Evolutionary conservation across 148 eudicot species (phyloP), one percentile per base, ranked within the genome.

Genomic region (Spergularia marina): DNA sequence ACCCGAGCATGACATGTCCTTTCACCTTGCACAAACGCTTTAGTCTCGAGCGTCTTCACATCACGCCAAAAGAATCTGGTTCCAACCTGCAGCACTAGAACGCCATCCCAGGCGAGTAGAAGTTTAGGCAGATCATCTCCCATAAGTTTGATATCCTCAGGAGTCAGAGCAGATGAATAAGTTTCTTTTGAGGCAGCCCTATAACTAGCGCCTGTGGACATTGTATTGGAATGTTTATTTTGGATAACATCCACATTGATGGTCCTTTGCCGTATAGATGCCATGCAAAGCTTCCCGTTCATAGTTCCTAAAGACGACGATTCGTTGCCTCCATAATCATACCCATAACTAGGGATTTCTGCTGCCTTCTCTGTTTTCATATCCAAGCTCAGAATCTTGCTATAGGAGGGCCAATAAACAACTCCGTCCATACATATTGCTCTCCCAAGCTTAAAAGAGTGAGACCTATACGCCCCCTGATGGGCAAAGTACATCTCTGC

Each of bases 381-480:
- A 54, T 80, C 75, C 53, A 80, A 74, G 25, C 41, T 17, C 55
- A 74, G 16, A 53, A 57, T 53, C 82, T 40, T 75, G 12, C 65
- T 62, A 52, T 7, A 25, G 57, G 7, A 41, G 4, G 68, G 74
- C 90, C 89, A 91, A 69, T 88, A 88, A 44, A 78, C 78, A 80
- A 87, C 84, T 2, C 89, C 91, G 68, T 86, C 82, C 9, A 75
- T 79, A 78, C 69, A 69, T 18, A 85, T 65, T 23, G 85, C 90
- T 21, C 57, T 76, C 41, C 15, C 41, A 76, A 76, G 67, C 7
- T 40, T 12, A 56, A 57, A 0, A 12, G 40, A 16, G 10, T 0
- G 10, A 17, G 57, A n/a, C 36, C 7, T 25, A 16, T 7, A 2
- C 13, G 12, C 10, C 8, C 71, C 40, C 39, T 3, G 7, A 39